A percentile compares a stretch with the other conserved stretches of the same genome.
These are phyloP conservation scores for Clonostachys sp. DNA, from an alignment of 2,329 filamentous ascomycete genomes.

Conservation along the genomic window DNA sequence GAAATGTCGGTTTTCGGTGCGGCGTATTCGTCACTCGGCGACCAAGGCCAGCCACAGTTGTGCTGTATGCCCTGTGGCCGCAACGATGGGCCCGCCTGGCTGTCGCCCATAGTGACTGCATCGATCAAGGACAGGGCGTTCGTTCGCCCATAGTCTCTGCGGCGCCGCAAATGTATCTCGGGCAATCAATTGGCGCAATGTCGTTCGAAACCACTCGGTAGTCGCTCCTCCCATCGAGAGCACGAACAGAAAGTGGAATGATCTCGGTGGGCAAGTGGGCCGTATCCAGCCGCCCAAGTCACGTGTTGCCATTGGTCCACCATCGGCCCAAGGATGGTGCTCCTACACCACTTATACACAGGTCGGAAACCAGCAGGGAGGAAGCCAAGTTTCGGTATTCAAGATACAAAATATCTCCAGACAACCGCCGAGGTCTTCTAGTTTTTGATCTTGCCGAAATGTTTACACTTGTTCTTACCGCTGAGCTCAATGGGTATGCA, in stretches of 20 bases:
- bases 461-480: slow-evolving; percentile 63
- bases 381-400: too few species aligned
- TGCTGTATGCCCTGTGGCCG: slow-evolving; percentile 58
- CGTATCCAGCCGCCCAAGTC: too few species aligned
- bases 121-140: not conserved
- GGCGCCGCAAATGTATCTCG: not conserved
- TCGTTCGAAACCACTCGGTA: not conserved
- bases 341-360: too few species aligned
- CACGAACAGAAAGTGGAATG: too few species aligned
- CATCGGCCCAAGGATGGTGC: too few species aligned
- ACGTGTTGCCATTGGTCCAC: too few species aligned
- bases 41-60: slow-evolving; percentile 39
- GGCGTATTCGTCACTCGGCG: slow-evolving; percentile 45
- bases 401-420: too few species aligned
- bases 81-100: slow-evolving; percentile 59
- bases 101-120: slow-evolving; percentile 59
- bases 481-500: slow-evolving; percentile 64
- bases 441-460: slow-evolving; percentile 30
- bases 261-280: too few species aligned
- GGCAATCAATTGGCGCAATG: not conserved
- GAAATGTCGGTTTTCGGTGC: slow-evolving; percentile 42
- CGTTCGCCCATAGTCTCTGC: too few species aligned
- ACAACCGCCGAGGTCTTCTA: too few species aligned
- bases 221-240: not conserved
- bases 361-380: too few species aligned